Conservation (phyloP, 345 rosid genomes). For the Erysimum cheiranthoides region DNA sequence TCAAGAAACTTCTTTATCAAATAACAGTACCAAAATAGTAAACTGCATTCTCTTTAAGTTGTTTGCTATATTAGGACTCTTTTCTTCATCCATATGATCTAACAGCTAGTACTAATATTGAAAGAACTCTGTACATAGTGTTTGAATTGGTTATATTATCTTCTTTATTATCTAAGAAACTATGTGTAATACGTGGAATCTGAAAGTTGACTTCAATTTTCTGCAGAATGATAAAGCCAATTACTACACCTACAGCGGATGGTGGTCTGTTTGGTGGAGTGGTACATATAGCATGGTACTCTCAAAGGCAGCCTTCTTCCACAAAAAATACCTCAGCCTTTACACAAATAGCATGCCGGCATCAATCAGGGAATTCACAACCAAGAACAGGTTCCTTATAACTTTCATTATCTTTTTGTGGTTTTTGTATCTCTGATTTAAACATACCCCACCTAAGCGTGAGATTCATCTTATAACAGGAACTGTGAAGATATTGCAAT, state of each 20-base stretch:
- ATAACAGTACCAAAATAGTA: slow-evolving; percentile 12
- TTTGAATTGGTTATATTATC: slow-evolving; percentile 2
- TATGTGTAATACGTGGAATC: not conserved
- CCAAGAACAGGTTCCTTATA: slow-evolving; percentile 70
- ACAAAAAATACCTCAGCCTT: slow-evolving; percentile 82
- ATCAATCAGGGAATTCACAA: slow-evolving; percentile 70
- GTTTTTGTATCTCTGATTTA: not conserved
- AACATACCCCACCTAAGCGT: slow-evolving; percentile 24
- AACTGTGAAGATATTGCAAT: slow-evolving; percentile 99
- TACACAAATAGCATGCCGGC: slow-evolving; percentile 89
- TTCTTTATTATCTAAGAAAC: not conserved
- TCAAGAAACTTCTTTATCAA: not conserved
- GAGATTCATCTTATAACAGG: slow-evolving; percentile 52
- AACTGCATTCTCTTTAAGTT: not conserved
- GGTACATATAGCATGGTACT: slow-evolving; percentile 95
- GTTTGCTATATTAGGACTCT: slow-evolving; percentile 11
- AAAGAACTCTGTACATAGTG: not conserved
- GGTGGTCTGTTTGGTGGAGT: slow-evolving; percentile 99
- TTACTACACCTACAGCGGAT: slow-evolving; percentile 74
- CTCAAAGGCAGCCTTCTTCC: slow-evolving; percentile 97
- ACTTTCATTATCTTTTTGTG: slow-evolving; percentile 25
- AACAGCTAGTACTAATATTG: not conserved
- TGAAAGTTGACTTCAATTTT: slow-evolving; percentile 4
- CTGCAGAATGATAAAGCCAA: slow-evolving; percentile 63
- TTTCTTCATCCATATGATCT: not conserved